Percentiles rank a stretch among this genome's conserved stretches.
These are phyloP conservation scores for Sanghuangporus weigelae DNA, from an alignment of 1,284 basidiomycete species.

Conservation along the genomic window DNA sequence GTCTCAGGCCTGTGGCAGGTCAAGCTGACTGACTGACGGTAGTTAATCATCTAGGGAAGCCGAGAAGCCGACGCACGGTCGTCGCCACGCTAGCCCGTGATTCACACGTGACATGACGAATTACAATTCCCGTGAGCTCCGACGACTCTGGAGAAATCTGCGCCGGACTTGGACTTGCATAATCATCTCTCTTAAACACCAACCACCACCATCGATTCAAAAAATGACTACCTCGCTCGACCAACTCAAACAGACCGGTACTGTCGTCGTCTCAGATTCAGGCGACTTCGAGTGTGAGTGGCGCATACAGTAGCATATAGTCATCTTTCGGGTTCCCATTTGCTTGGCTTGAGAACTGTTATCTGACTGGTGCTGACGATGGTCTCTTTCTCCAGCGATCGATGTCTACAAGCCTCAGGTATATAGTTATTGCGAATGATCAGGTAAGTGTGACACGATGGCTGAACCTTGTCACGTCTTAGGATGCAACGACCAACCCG, in stretches of 20 bases:
- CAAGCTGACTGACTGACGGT: not conserved
- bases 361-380: conserved; percentile 15
- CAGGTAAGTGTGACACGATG: not conserved
- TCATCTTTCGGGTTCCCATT: not conserved
- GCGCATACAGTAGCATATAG: conserved; percentile 3
- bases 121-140: not conserved
- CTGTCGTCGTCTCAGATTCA: conserved; percentile 92
- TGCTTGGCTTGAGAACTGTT: not conserved
- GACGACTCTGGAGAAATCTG: not conserved
- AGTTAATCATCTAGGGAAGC: not conserved
- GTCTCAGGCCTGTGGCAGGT: not conserved
- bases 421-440: conserved; percentile 15
- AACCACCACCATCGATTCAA: conserved; percentile 9
- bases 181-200: not conserved
- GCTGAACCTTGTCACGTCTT: not conserved
- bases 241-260: conserved; percentile 83
- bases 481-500: conserved; percentile 95
- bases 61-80: conserved; percentile 2
- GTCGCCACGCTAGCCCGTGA: not conserved
- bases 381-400: conserved; percentile 51
- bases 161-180: not conserved
- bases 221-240: conserved; percentile 85
- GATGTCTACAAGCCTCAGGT: conserved; percentile 91
- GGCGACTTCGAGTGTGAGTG: conserved; percentile 79
- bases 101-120: not conserved